Base-by-base conservation (phyloP, 495 filamentous ascomycete genomes). In the Xeromyces bisporus region DNA sequence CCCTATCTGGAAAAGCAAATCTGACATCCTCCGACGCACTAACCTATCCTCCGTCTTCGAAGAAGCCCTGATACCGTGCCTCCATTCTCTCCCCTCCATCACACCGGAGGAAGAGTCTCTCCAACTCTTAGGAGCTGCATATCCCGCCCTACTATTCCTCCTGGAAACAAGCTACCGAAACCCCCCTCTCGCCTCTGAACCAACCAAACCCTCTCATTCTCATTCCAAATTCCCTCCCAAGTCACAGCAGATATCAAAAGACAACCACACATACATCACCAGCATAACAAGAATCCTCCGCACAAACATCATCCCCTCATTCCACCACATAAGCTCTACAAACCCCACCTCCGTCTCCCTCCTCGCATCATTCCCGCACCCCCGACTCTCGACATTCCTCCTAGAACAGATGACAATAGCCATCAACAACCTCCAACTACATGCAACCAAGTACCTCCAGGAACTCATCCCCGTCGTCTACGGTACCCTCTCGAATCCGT, bases 21-120 rank as follows among this genome's bases (percentile, higher is more conserved):
- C 58, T 4, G 45, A 51, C 16, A 62, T 80, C 2, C 65, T 97
- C 11, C 46, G 46, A 6, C 67, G 71, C 18, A 87, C 81, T 0
- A 87, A 87, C 1, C 64, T 97, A 0, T 70, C 62, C 2, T 64
- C 72, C 0, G 77, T 97, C 14, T 80, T 97, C 41, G 72, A 82
- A 45, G 72, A 84, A 18, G 75, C 81, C 7, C 49, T 92, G 7
- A 66, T 73, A 36, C 82, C 84, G 0, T 73, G 67, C 15, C 60
- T 93, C 1, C 58, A 71, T 9, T 80, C 69, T 35, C 64, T 94
- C 1, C 89, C 89, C 5, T 71, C 66, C 20, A 60, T 93, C 15
- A 93, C 84, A 0, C 75, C 84, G 3, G 73, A 77, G 37, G 45
- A 63, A 0, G 76, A 82, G 32, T 77, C 79, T 2, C 35, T 84